phyloP scores from a whole-genome alignment of 495 filamentous ascomycete species.

The Lasiosphaeria miniovina region DNA sequence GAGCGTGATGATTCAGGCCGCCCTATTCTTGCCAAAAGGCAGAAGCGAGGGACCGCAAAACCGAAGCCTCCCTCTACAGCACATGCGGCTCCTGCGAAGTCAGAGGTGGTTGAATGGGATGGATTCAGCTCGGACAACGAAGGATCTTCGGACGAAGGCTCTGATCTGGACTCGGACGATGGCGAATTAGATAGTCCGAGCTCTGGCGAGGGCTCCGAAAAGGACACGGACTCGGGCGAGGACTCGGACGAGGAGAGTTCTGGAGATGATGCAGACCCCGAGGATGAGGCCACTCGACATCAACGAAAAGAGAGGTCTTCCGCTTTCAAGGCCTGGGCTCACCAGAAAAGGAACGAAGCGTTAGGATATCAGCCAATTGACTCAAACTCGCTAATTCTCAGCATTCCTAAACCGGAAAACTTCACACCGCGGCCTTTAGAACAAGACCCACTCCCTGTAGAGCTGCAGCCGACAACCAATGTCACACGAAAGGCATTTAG shows the following conservation, averaged over 20 bases:
- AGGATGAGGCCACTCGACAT: conserved; percentile 31
- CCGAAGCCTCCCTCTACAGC: conserved; percentile 39
- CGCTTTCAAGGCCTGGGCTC: conserved; percentile 95
- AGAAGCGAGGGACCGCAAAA: conserved; percentile 52
- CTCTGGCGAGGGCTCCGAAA: background rate
- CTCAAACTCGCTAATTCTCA: conserved; percentile 27
- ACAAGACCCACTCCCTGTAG: conserved; percentile 72
- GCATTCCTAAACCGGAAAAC: conserved; percentile 45
- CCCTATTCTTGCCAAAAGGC: conserved; percentile 73
- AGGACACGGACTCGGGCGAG: conserved; percentile 7
- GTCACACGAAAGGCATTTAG: conserved; percentile 69
- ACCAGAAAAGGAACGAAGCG: conserved; percentile 76
- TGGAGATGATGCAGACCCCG: conserved; percentile 18
- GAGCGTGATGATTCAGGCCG: conserved; percentile 73
- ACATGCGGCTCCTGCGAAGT: conserved; percentile 22
- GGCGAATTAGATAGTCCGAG: conserved; percentile 7
- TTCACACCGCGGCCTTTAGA: conserved; percentile 62
- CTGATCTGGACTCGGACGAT: conserved; percentile 6
- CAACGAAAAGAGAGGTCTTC: conserved; percentile 40
- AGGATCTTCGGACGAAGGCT: conserved; percentile 19
- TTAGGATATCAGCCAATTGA: conserved; percentile 46
- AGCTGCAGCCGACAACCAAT: conserved; percentile 63
- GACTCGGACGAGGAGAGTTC: conserved; percentile 23
- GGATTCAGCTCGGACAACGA: conserved; percentile 33
- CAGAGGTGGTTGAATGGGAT: conserved; percentile 36